Evolutionary conservation across 139 green algal genomes (phyloP).

Genomic region (Chlamydomonas eustigma): DNA sequence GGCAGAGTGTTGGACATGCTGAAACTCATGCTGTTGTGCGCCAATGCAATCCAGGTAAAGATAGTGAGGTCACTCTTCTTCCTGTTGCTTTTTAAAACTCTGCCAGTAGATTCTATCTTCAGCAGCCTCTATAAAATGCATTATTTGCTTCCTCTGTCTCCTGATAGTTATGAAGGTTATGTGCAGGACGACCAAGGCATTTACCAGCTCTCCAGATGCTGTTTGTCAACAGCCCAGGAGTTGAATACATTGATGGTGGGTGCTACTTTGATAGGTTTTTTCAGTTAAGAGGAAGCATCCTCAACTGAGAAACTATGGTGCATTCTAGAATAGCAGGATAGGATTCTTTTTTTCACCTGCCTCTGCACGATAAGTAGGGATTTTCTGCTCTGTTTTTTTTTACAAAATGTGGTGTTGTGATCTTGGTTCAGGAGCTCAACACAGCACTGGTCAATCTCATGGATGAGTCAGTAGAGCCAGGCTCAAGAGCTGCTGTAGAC

Average conservation of each 20-base stretch:
- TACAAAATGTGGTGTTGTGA: too few relatives aligned
- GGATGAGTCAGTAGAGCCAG: background rate
- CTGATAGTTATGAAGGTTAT: too few relatives aligned
- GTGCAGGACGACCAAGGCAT: conserved; percentile 2
- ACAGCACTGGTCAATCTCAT: conserved; percentile 4
- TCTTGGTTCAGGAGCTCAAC: conserved; percentile 16
- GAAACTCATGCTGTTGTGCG: conserved; percentile 28
- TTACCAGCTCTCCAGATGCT: background rate
- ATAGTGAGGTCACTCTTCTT: conserved; percentile 17
- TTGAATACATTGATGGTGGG: background rate
- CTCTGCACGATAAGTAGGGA: too few relatives aligned
- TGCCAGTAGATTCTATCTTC: too few relatives aligned
- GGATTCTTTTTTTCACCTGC: too few relatives aligned
- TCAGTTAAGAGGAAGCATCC: too few relatives aligned
- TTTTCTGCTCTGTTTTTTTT: too few relatives aligned
- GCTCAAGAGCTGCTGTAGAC: conserved; percentile 25
- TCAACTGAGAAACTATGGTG: too few relatives aligned
- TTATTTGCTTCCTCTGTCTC: too few relatives aligned
- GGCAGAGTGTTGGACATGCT: conserved; percentile 33
- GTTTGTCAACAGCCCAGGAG: conserved; percentile 12
- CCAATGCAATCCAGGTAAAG: conserved; percentile 11
- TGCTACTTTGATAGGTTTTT: too few relatives aligned
- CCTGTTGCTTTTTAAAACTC: background rate
- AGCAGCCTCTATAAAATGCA: too few relatives aligned
- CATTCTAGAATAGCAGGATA: too few relatives aligned